These are phyloP conservation scores for Gonapodya prolifera DNA, from an alignment of 192 early-diverging fungal genomes.

Conservation along the genomic window DNA sequence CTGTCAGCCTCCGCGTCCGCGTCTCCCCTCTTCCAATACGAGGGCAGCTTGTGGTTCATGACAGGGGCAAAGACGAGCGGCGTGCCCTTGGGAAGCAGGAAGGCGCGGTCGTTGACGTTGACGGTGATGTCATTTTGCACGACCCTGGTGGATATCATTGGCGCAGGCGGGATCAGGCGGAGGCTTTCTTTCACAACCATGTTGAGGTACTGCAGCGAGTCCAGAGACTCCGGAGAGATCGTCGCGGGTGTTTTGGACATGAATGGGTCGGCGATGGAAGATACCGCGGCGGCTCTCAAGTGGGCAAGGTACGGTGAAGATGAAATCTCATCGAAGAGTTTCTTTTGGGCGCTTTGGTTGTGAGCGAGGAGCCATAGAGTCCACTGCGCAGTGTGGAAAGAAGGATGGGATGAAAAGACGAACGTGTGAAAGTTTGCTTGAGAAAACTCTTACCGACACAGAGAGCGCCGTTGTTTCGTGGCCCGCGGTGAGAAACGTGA, in stretches of 20 bases:
- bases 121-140: constrained; percentile 20
- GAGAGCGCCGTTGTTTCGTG: constrained; percentile 41
- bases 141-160: constrained; percentile 24
- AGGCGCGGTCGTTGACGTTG: constrained; percentile 4
- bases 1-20: constrained; percentile 13
- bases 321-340: constrained; percentile 31
- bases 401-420: neutral
- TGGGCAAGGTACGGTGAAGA: constrained; percentile 17
- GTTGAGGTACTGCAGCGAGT: constrained; percentile 30
- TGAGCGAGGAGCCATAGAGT: constrained; percentile 31
- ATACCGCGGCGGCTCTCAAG: constrained; percentile 15
- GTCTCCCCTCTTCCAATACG: constrained; percentile 21
- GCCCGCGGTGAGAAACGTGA: constrained; percentile 45
- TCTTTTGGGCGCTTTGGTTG: constrained; percentile 24
- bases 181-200: constrained; percentile 37
- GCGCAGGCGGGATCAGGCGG: constrained; percentile 36
- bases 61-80: constrained; percentile 23
- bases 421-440: neutral
- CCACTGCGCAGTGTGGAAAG: constrained; percentile 20
- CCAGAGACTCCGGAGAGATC: constrained; percentile 30
- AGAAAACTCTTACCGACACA: constrained; percentile 7
- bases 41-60: constrained; percentile 22
- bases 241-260: constrained; percentile 12
- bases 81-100: constrained; percentile 32
- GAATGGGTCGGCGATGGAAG: constrained; percentile 18